These are phyloP conservation scores for Yamagishiella unicocca DNA, from an alignment of 139 green algal species.

Conservation along the genomic window DNA sequence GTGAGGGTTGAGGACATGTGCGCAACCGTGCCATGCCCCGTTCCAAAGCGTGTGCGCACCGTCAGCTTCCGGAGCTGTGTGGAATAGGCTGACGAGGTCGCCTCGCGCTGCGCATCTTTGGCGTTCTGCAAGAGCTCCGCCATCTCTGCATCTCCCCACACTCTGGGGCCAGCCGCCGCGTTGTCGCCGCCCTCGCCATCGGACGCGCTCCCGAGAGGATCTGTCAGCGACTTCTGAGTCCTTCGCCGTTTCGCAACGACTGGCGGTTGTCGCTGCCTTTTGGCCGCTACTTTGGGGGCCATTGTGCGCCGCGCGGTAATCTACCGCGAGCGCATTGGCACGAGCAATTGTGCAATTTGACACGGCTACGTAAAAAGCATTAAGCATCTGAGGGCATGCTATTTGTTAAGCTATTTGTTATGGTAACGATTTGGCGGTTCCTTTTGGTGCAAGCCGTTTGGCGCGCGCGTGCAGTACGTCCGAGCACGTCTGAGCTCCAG, in stretches of 20 bases:
- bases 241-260: background rate
- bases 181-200: background rate
- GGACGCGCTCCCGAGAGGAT: too few species aligned
- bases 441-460: background rate
- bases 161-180: background rate
- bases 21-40: too few species aligned
- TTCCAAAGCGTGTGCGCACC: background rate
- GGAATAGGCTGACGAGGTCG: background rate
- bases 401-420: background rate
- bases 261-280: background rate
- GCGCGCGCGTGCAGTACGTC: background rate
- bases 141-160: background rate
- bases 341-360: background rate
- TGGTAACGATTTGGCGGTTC: background rate
- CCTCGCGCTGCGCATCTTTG: background rate
- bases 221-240: background rate
- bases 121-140: background rate
- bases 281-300: background rate
- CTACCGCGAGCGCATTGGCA: background rate
- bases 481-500: background rate
- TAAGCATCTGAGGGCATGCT: background rate
- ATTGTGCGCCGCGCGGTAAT: background rate
- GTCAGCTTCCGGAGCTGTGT: background rate
- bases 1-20: background rate
- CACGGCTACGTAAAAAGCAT: background rate